These are phyloP conservation scores for Macrophomina tecta DNA, from an alignment of 2,329 filamentous ascomycete genomes.

Conservation along the genomic window DNA sequence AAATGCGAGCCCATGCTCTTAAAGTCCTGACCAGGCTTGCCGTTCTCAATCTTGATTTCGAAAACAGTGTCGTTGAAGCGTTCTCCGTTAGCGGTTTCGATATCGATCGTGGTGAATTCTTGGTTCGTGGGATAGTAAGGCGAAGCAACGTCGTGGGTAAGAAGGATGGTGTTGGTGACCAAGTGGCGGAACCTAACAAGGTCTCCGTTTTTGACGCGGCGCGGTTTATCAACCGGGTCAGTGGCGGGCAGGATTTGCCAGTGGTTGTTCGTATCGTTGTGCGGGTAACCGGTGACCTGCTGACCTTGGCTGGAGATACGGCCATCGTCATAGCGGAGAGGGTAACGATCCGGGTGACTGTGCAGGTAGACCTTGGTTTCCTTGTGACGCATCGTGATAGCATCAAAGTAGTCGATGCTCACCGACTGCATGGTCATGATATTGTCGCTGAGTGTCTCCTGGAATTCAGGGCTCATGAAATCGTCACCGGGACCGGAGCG, in stretches of 20 bases:
- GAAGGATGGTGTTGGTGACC: conserved; percentile 81
- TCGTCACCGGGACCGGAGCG: conserved; percentile 94
- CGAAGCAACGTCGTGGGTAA: conserved; percentile 96
- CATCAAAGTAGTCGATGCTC: conserved; percentile 87
- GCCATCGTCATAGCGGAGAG: conserved; percentile 94
- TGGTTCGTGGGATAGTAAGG: conserved; percentile 97
- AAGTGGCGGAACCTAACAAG: conserved; percentile 85
- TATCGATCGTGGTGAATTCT: conserved; percentile 85
- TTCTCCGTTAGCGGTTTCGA: conserved; percentile 73
- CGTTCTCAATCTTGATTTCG: conserved; percentile 87
- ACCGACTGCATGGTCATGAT: conserved; percentile 86
- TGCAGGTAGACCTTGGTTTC: conserved; percentile 97
- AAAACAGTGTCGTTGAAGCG: conserved; percentile 91
- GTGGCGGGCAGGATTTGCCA: conserved; percentile 86
- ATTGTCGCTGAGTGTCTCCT: conserved; percentile 96
- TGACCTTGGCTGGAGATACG: conserved; percentile 96
- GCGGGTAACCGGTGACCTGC: conserved; percentile 97
- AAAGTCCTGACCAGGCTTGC: conserved; percentile 81
- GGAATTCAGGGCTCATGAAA: conserved; percentile 98
- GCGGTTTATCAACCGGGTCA: conserved; percentile 60
- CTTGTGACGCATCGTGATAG: conserved; percentile 89
- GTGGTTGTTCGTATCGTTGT: conserved; percentile 98
- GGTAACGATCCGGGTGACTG: conserved; percentile 88
- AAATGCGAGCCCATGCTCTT: conserved; percentile 91
- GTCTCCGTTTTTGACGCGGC: conserved; percentile 80